These are phyloP conservation scores for Lunularia cruciata DNA, from an alignment of 225 moss, liverwort and hornwort species.

Conservation along the genomic window DNA sequence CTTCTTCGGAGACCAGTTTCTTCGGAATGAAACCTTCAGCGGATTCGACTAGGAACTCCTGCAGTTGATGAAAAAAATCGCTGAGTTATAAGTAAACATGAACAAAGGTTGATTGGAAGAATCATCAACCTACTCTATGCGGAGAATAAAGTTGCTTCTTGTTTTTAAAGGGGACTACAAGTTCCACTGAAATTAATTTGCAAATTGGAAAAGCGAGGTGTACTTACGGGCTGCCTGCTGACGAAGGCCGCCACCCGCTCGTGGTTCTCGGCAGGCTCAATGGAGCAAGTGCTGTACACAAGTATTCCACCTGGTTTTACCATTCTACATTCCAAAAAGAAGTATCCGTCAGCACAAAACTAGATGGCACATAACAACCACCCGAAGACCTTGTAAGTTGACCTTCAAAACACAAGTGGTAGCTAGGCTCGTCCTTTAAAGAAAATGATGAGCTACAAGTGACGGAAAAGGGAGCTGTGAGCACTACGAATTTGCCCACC, in stretches of 20 bases:
- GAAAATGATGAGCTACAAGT: no score
- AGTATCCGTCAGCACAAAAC: neutral
- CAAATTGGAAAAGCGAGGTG: no score
- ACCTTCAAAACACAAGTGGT: no score
- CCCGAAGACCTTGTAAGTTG: no score
- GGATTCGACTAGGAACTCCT: conserved; percentile 60
- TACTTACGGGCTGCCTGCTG: conserved; percentile 48
- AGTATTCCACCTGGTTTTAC: conserved; percentile 70
- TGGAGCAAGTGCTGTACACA: conserved; percentile 81
- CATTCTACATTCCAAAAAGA: conserved; percentile 39
- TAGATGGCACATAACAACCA: no score
- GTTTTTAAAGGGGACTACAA: no score
- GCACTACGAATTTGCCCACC: neutral
- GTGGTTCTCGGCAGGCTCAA: conserved; percentile 61
- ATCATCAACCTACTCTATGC: no score
- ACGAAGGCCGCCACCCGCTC: conserved; percentile 58
- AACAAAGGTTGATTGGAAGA: conserved; percentile 5
- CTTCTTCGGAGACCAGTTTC: conserved; percentile 57
- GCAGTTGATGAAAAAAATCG: no score
- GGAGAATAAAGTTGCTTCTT: no score
- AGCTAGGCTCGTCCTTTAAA: no score
- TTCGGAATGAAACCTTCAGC: conserved; percentile 49
- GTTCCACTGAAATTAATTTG: neutral
- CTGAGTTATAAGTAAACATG: neutral
- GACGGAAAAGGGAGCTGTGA: no score